Percentiles rank a stretch among this genome's conserved stretches.
Evolutionary conservation across 2,329 filamentous ascomycete species (phyloP).

Genomic region (Fusarium phyllophilum): DNA sequence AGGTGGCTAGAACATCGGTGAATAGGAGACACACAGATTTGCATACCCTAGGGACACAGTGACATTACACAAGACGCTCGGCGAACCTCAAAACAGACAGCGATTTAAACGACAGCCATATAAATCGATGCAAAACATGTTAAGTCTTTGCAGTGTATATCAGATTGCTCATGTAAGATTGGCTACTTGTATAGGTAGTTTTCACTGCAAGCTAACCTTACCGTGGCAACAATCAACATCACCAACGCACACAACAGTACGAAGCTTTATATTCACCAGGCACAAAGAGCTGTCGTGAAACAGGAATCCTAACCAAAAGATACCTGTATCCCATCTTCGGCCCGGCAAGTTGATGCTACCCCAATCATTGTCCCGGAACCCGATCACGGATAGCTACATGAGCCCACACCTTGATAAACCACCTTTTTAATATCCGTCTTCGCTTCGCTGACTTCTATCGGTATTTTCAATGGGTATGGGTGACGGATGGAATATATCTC

Average conservation of each 20-base stretch:
- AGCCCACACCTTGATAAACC: constrained; percentile 34
- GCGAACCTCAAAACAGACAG: neutral
- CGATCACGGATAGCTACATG: constrained; percentile 23
- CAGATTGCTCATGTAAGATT: neutral
- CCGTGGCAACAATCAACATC: neutral
- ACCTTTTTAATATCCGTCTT: neutral
- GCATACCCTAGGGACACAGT: neutral
- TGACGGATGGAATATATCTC: neutral
- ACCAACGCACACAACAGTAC: neutral
- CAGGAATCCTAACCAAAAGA: neutral
- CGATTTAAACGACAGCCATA: neutral
- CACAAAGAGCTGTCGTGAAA: constrained; percentile 7
- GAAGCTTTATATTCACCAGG: neutral
- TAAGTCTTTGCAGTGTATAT: neutral
- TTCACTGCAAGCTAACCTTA: neutral
- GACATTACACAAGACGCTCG: neutral
- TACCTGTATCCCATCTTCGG: constrained; percentile 14
- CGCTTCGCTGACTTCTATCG: neutral
- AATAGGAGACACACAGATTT: neutral
- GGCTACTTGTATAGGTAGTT: neutral
- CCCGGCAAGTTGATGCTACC: constrained; percentile 26
- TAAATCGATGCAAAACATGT: neutral
- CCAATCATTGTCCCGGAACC: constrained; percentile 13
- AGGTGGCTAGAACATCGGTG: neutral
- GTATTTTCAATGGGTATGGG: neutral